phyloP scores from a whole-genome alignment of 148 eudicot genomes.

The Amaranthus cruentus region DNA sequence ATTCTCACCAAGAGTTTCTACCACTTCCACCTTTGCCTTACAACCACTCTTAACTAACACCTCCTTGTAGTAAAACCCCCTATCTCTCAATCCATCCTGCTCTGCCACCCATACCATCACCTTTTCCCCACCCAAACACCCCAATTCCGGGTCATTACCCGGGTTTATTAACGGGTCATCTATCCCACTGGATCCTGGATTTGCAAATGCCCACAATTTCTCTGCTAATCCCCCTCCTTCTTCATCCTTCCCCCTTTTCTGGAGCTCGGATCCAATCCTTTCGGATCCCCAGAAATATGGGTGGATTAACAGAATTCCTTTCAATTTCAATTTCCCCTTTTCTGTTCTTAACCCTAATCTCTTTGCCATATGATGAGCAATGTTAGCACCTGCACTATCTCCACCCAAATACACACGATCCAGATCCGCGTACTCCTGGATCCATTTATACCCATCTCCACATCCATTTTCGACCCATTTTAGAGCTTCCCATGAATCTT shows the following conservation, averaged over 20 bases:
- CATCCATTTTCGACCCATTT: constrained; percentile 23
- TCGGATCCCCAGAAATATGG: constrained; percentile 27
- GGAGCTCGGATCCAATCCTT: constrained; percentile 16
- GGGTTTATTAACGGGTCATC: constrained; percentile 45
- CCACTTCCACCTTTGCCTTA: constrained; percentile 33
- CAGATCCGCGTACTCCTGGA: constrained; percentile 30
- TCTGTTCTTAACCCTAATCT: constrained; percentile 7
- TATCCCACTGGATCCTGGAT: constrained; percentile 23
- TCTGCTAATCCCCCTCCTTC: background rate
- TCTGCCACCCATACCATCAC: constrained; percentile 44
- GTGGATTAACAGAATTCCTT: constrained; percentile 24
- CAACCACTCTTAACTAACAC: constrained; percentile 35
- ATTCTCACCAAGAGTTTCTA: constrained; percentile 31
- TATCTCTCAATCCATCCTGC: constrained; percentile 31
- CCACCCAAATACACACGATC: constrained; percentile 39
- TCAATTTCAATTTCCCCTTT: background rate
- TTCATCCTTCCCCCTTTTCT: background rate
- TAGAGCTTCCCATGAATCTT: constrained; percentile 36
- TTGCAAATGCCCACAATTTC: constrained; percentile 30
- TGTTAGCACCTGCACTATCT: constrained; percentile 61
- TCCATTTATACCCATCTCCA: constrained; percentile 31
- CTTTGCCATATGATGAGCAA: constrained; percentile 26
- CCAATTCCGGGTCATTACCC: constrained; percentile 22
- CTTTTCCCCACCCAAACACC: constrained; percentile 24
- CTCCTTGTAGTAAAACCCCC: constrained; percentile 35